Base-by-base conservation (phyloP, 1,284 basidiomycete species). In the Naganishia cerealis region DNA sequence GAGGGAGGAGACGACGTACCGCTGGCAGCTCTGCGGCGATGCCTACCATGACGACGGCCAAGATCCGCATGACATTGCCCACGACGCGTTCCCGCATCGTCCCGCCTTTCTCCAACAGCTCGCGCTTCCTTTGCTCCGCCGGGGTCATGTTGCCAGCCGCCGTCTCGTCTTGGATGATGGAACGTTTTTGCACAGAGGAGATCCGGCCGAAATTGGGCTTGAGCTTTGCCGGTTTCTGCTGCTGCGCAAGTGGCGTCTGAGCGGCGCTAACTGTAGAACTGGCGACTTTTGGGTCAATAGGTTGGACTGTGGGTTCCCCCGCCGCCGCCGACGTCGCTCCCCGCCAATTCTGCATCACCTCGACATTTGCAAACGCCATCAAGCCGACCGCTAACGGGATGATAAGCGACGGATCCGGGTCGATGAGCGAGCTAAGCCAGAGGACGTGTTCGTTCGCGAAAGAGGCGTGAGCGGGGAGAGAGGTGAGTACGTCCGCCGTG, bases 31-130 rank as follows among this genome's bases (percentile, higher is more conserved):
- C 74, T 18, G 76, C 76, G 3, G 80, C 77, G 21, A 82, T 73
- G 0, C 79, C 79, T 16, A 82, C 77, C 61, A 80, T 81, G 4
- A 73, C 72, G 58, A 82, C 75, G 0, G 79, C 75, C 48, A 75
- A 66, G 9, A 75, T 71, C 5, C 81, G 70, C 63, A 82, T 62
- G 0, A 75, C 74, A 57, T 81, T 81, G 3, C 78, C 78, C 3
- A 82, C 71, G 67, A 79, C 74, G 21, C 67, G 43, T 33, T 57
- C 40, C n/a, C 55, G 46, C 67, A 68, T 68, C 26, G 53, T 57
- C 13, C 61, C 67, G 18, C 48, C 46, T 39, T 52, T 12, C 24
- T 46, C 18, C 2, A 24, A 39, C 18, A 53, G 24, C n/a, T 57
- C 42, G 10, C 67, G 53, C 18, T 42, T 29, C 8, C 48, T 43